Conservation (phyloP, 495 filamentous ascomycete species). For the Penicillium desertorum region DNA sequence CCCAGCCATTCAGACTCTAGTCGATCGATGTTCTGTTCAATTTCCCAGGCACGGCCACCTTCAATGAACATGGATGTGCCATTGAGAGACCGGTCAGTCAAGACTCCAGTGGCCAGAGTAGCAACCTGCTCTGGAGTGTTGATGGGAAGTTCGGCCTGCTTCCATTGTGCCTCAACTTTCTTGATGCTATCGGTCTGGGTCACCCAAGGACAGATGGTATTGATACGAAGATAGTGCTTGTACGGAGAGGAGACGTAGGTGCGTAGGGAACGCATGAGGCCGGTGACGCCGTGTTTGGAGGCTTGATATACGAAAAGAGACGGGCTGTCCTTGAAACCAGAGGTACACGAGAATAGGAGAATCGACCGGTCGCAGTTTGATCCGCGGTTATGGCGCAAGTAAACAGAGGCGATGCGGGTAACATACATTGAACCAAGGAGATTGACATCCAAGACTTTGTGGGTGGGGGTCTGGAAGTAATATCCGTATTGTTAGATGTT, state of each 20-base stretch:
- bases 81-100: slow-evolving; percentile 38
- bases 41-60: slow-evolving; percentile 50
- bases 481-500: slow-evolving; percentile 23
- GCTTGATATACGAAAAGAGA: slow-evolving; percentile 50
- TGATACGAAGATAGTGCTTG: slow-evolving; percentile 47
- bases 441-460: slow-evolving; percentile 50
- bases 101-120: slow-evolving; percentile 39
- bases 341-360: slow-evolving; percentile 44
- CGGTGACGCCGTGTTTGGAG: slow-evolving; percentile 51
- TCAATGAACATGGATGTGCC: slow-evolving; percentile 49
- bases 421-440: slow-evolving; percentile 50
- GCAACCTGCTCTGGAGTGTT: slow-evolving; percentile 49
- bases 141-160: slow-evolving; percentile 43
- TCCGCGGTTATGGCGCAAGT: slow-evolving; percentile 46
- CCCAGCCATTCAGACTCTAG: slow-evolving; percentile 48
- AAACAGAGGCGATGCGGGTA: slow-evolving; percentile 45
- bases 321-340: slow-evolving; percentile 49
- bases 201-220: slow-evolving; percentile 57
- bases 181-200: slow-evolving; percentile 46
- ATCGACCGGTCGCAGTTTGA: slow-evolving; percentile 45
- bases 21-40: slow-evolving; percentile 46
- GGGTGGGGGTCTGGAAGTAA: slow-evolving; percentile 42
- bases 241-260: slow-evolving; percentile 38
- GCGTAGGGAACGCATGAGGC: slow-evolving; percentile 49
- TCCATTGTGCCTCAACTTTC: slow-evolving; percentile 45